These are phyloP conservation scores for Grifola frondosa DNA, from an alignment of 1,284 basidiomycete species.

Conservation along the genomic window DNA sequence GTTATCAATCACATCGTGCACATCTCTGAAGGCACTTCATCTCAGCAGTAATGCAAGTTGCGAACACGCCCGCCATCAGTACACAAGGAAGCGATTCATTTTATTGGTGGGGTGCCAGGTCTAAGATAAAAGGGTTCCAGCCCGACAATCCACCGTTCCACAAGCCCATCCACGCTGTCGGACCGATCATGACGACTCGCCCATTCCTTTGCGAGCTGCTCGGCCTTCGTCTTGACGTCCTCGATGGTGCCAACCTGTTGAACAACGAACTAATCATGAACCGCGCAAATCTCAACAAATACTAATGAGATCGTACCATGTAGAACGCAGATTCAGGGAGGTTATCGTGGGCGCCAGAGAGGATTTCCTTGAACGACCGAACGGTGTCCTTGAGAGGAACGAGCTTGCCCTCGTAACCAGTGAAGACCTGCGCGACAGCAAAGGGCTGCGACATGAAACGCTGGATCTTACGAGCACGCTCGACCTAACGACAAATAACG, in stretches of 20 bases:
- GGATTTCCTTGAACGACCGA: conserved; percentile 95
- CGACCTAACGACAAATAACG: conserved; percentile 52
- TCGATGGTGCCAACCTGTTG: conserved; percentile 89
- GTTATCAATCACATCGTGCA: too few relatives aligned
- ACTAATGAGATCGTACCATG: conserved; percentile 63
- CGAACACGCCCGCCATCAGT: too few relatives aligned
- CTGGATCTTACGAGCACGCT: conserved; percentile 88
- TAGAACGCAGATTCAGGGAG: conserved; percentile 95
- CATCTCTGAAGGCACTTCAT: too few relatives aligned
- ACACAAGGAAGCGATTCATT: conserved; percentile 23
- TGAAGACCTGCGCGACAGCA: conserved; percentile 99
- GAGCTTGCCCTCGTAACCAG: conserved; percentile 96
- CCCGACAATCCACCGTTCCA: conserved; percentile 18
- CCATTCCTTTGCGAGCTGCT: conserved; percentile 94
- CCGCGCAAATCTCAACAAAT: background rate
- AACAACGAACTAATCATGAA: conserved; percentile 4
- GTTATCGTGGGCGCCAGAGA: conserved; percentile 83
- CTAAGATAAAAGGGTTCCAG: conserved; percentile 23
- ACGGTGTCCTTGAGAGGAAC: conserved; percentile 92
- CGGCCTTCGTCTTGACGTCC: conserved; percentile 95
- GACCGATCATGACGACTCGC: conserved; percentile 42
- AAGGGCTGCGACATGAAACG: conserved; percentile 99
- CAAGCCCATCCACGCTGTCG: conserved; percentile 10
- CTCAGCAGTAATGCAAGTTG: too few relatives aligned
- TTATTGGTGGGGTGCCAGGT: conserved; percentile 24